These are phyloP conservation scores for Coemansia sp. DNA, from an alignment of 192 early-diverging fungal species.

Conservation along the genomic window DNA sequence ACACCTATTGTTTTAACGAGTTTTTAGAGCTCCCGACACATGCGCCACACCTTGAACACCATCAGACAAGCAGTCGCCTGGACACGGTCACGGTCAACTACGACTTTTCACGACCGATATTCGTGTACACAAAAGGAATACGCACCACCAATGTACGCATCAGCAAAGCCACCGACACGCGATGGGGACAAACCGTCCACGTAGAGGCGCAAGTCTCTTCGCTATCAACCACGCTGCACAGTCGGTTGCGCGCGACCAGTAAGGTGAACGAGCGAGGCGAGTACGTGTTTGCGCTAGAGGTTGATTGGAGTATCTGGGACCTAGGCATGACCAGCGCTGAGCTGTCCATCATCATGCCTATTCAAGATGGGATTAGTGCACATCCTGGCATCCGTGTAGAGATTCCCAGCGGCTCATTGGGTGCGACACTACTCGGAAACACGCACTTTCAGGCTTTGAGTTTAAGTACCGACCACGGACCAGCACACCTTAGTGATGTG, in stretches of 20 bases:
- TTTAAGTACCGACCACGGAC: slow-evolving; percentile 40
- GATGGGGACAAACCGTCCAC: slow-evolving; percentile 22
- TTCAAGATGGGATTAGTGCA: background rate
- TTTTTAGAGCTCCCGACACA: background rate
- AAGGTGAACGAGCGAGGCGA: slow-evolving; percentile 15
- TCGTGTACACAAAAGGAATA: slow-evolving; percentile 26
- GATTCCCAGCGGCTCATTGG: slow-evolving; percentile 40
- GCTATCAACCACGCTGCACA: slow-evolving; percentile 38
- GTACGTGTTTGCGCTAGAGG: slow-evolving; percentile 22
- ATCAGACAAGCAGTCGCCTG: slow-evolving; percentile 27
- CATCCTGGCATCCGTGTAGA: slow-evolving; percentile 47
- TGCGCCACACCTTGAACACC: slow-evolving; percentile 10
- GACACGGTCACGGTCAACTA: slow-evolving; percentile 29
- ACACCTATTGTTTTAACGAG: background rate
- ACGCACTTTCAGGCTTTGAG: slow-evolving; percentile 29
- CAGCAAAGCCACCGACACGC: slow-evolving; percentile 15
- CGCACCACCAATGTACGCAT: slow-evolving; percentile 45
- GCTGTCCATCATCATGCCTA: slow-evolving; percentile 22
- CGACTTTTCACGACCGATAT: slow-evolving; percentile 24
- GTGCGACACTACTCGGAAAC: slow-evolving; percentile 42
- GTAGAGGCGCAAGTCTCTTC: slow-evolving; percentile 27
- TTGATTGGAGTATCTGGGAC: slow-evolving; percentile 52
- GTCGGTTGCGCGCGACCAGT: slow-evolving; percentile 26
- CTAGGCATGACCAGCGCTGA: slow-evolving; percentile 46
- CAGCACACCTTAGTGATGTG: slow-evolving; percentile 47